A percentile compares a stretch with the other conserved stretches of the same genome.
These are phyloP conservation scores for Fusarium subtropicale DNA, from an alignment of 2,329 filamentous ascomycete genomes.

Conservation along the genomic window DNA sequence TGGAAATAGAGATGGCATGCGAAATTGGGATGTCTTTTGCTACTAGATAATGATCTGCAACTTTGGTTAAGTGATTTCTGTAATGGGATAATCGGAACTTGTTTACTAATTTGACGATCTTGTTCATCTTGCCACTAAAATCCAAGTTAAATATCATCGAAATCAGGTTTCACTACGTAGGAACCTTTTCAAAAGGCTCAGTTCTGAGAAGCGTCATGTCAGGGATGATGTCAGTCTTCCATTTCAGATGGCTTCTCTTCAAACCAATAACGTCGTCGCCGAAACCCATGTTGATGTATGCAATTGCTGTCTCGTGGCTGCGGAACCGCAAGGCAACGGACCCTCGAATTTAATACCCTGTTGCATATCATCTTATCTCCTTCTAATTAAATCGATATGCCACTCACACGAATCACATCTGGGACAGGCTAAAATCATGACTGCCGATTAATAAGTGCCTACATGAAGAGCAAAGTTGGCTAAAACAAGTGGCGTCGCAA, in stretches of 20 bases:
- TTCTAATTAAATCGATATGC: not conserved
- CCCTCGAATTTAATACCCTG: not conserved
- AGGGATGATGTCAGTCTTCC: not conserved
- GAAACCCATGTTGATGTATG: no score
- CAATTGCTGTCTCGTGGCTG: no score
- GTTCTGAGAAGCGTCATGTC: not conserved
- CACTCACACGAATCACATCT: not conserved
- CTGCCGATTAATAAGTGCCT: not conserved
- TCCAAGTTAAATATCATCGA: no score
- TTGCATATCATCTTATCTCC: not conserved
- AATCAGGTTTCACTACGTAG: no score
- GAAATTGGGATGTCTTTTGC: not conserved
- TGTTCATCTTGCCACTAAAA: not conserved
- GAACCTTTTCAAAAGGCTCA: no score
- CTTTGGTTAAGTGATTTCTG: no score
- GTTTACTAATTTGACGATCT: accelerated
- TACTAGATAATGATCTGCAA: no score
- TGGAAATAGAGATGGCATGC: no score
- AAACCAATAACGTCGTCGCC: no score
- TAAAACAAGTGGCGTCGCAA: constrained; percentile 6
- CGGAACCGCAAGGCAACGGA: no score
- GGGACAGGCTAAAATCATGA: not conserved
- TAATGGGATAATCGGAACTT: no score
- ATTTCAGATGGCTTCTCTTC: not conserved
- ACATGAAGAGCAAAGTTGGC: not conserved